Percentiles rank a stretch among this genome's conserved stretches.
phyloP scores from a whole-genome alignment of 352 stramenopile genomes.

The Phytophthora ohioensis region DNA sequence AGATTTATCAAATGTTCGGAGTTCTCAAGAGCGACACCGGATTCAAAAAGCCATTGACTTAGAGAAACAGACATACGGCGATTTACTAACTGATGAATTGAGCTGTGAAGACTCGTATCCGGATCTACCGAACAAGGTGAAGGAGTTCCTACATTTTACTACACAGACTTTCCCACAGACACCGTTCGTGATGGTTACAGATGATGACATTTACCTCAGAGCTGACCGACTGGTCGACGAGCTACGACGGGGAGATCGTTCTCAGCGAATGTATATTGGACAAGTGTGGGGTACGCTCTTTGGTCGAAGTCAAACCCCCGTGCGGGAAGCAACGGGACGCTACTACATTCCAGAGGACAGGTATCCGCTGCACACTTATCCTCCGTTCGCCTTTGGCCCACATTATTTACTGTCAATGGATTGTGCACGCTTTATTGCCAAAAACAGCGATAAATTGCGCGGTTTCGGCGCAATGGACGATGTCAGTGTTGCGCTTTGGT shows the following conservation, averaged over 20 bases:
- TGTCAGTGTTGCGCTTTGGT: constrained; percentile 64
- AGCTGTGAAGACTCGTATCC: constrained; percentile 61
- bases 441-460: constrained; percentile 37
- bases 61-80: constrained; percentile 45
- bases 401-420: constrained; percentile 64
- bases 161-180: constrained; percentile 4
- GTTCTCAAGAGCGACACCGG: constrained; percentile 1
- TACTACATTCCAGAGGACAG: constrained; percentile 46
- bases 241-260: neutral
- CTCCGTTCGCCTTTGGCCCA: constrained; percentile 52
- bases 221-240: constrained; percentile 19
- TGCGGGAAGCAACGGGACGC: constrained; percentile 33
- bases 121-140: constrained; percentile 60
- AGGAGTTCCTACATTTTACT: constrained; percentile 57
- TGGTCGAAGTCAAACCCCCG: constrained; percentile 24
- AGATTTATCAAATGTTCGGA: neutral
- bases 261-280: constrained; percentile 22
- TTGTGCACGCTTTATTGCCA: constrained; percentile 53
- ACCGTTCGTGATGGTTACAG: constrained; percentile 60
- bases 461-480: constrained; percentile 58
- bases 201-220: constrained; percentile 66
- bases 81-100: constrained; percentile 57
- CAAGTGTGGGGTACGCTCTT: constrained; percentile 36
- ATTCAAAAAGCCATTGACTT: constrained; percentile 28
- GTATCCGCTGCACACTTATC: constrained; percentile 43